These are phyloP conservation scores for Cyclostephanos invisitatus DNA, from an alignment of 108 stramenopile genomes.

Conservation along the genomic window DNA sequence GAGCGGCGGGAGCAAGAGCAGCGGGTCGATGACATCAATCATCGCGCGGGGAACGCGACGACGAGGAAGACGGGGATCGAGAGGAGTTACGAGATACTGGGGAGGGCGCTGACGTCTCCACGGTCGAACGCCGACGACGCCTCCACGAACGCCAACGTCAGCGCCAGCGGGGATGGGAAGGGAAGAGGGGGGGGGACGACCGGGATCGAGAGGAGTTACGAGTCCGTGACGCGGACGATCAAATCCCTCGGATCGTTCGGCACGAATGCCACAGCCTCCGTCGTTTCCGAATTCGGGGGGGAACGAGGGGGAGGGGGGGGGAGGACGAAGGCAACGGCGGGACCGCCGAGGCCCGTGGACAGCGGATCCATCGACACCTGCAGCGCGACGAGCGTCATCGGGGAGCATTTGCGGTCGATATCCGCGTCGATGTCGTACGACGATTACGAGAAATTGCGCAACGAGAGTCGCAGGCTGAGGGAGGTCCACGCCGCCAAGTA, in stretches of 20 bases:
- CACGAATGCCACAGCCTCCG: too few relatives aligned
- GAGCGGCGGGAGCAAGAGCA: background rate
- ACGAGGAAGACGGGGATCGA: slow-evolving; percentile 5
- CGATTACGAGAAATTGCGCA: slow-evolving; percentile 1
- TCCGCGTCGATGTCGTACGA: slow-evolving; percentile 1
- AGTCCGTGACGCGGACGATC: background rate
- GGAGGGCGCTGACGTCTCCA: background rate
- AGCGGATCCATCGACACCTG: background rate
- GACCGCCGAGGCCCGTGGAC: background rate
- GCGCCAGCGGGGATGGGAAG: too few relatives aligned
- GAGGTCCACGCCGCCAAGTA: background rate
- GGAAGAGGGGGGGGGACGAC: background rate
- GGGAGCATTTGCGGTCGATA: background rate
- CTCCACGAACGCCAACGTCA: too few relatives aligned
- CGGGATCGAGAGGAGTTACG: slow-evolving; percentile 6
- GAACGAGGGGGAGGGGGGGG: background rate
- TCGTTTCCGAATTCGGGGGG: too few relatives aligned
- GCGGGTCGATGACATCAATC: background rate
- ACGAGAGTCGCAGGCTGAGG: slow-evolving; percentile 4
- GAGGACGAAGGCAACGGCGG: background rate
- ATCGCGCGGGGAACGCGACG: background rate
- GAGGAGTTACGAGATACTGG: background rate
- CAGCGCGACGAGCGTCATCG: background rate
- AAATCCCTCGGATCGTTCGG: background rate
- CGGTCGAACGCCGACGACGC: too few relatives aligned